phyloP scores from a whole-genome alignment of 2,329 filamentous ascomycete species.

The Madurella mycetomatis region DNA sequence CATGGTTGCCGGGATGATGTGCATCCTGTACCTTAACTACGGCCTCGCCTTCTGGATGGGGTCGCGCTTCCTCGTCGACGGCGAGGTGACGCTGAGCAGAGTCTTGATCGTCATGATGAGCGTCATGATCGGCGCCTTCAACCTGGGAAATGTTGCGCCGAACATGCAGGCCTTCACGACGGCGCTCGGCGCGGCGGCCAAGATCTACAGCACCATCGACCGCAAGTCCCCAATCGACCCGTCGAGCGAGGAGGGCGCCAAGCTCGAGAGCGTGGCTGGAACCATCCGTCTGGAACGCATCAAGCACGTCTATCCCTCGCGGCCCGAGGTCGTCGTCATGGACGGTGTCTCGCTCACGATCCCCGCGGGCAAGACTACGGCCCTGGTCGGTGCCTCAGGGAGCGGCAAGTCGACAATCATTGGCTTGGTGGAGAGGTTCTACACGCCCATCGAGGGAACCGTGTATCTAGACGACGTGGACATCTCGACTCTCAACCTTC shows the following conservation, averaged over 20 bases:
- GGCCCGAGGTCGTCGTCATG: constrained; percentile 87
- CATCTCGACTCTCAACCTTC: constrained; percentile 74
- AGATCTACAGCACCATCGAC: constrained; percentile 94
- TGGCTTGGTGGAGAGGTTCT: constrained; percentile 89
- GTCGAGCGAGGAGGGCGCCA: constrained; percentile 64
- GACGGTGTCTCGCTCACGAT: constrained; percentile 73
- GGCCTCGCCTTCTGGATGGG: constrained; percentile 87
- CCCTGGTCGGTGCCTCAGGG: constrained; percentile 88
- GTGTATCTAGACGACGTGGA: constrained; percentile 81
- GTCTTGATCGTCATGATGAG: constrained; percentile 85
- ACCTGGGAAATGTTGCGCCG: constrained; percentile 80
- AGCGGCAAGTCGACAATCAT: constrained; percentile 95
- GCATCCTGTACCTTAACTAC: constrained; percentile 81
- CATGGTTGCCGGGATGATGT: constrained; percentile 83
- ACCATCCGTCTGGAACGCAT: constrained; percentile 75
- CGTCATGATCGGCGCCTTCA: constrained; percentile 90
- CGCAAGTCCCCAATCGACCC: constrained; percentile 80
- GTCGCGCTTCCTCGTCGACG: constrained; percentile 65
- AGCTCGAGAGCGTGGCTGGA: constrained; percentile 67
- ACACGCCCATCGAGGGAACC: constrained; percentile 76
- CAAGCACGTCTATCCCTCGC: constrained; percentile 91
- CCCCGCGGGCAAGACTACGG: constrained; percentile 86
- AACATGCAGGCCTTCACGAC: constrained; percentile 83
- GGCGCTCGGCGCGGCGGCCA: constrained; percentile 75
- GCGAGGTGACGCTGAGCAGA: constrained; percentile 60